Evolutionary conservation across 495 filamentous ascomycete species (phyloP).

Genomic region (Usnea hakonensis): DNA sequence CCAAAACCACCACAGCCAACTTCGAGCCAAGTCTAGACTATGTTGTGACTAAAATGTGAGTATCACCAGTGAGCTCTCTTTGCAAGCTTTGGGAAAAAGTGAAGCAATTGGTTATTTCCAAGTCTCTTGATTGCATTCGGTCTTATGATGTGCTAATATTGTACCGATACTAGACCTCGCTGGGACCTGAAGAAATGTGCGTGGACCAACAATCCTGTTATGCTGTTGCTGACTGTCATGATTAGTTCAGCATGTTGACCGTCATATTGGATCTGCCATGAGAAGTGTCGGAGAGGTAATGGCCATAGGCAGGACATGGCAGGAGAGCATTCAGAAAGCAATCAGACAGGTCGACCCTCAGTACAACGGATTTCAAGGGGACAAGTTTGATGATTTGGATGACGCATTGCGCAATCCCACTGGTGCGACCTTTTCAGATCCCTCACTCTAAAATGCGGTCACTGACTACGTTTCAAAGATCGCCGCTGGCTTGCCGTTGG

Average conservation of each 20-base stretch:
- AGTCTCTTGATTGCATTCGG: not conserved
- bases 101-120: not conserved
- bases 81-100: not conserved
- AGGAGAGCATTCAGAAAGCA: constrained; percentile 99
- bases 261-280: constrained; percentile 95
- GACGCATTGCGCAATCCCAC: constrained; percentile 84
- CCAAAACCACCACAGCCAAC: constrained; percentile 96
- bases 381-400: constrained; percentile 87
- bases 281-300: constrained; percentile 99
- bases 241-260: constrained; percentile 82
- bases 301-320: constrained; percentile 96
- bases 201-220: not conserved
- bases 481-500: constrained; percentile 95
- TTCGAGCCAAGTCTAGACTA: constrained; percentile 97
- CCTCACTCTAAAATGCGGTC: not conserved
- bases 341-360: constrained; percentile 91
- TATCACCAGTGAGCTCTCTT: not conserved
- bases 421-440: not conserved
- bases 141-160: not conserved
- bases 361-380: constrained; percentile 90
- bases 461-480: constrained; percentile 36
- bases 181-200: constrained; percentile 88
- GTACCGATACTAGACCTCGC: constrained; percentile 43
- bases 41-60: constrained; percentile 84
- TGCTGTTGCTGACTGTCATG: not conserved